A percentile compares a stretch with the other conserved stretches of the same genome.
These are phyloP conservation scores for Gossypium schwendimanii DNA, from an alignment of 441 rosid genomes.

Conservation along the genomic window DNA sequence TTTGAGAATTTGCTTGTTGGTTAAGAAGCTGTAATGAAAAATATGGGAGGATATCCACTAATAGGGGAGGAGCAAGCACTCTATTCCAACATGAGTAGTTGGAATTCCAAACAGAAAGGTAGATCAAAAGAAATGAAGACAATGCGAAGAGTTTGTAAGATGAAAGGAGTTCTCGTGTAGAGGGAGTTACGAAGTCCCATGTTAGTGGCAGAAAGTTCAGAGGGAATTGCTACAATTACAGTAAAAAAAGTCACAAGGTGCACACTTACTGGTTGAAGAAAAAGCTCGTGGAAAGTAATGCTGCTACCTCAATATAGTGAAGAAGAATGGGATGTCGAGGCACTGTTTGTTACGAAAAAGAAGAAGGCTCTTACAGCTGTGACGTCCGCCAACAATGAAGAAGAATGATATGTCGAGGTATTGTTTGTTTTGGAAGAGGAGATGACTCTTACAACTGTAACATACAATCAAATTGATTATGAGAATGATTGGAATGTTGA, in stretches of 20 bases:
- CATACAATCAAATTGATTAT: background rate
- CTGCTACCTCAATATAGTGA: background rate
- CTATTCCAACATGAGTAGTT: background rate
- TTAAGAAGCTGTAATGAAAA: no score
- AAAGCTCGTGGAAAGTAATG: background rate
- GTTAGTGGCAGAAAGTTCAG: background rate
- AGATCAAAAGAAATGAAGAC: background rate
- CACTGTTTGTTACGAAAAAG: background rate
- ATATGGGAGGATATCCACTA: no score
- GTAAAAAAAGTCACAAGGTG: background rate
- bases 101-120: background rate
- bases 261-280: background rate
- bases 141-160: background rate
- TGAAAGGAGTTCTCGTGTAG: background rate
- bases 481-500: background rate
- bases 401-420: background rate
- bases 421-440: background rate
- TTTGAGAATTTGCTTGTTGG: background rate
- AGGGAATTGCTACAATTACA: background rate
- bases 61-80: background rate
- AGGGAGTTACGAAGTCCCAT: background rate
- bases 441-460: background rate
- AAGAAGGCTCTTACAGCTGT: background rate
- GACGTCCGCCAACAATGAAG: background rate
- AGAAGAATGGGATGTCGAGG: background rate